Base-by-base conservation (phyloP, 805 yeast species). In the Kuraishia molischiana region DNA sequence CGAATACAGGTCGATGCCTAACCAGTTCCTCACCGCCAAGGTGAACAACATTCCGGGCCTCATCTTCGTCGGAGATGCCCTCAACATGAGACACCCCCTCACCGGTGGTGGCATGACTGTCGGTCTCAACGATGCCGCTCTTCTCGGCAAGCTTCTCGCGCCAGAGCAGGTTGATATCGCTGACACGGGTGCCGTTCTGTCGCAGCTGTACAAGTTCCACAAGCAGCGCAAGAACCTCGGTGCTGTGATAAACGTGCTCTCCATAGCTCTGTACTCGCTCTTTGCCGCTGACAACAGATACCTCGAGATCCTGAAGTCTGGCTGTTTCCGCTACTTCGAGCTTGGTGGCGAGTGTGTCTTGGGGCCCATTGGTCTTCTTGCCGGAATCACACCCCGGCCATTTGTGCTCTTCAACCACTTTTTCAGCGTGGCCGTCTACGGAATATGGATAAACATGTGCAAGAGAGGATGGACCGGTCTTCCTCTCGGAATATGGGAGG, bases 41-140 rank as follows among this genome's bases (percentile, higher is more conserved):
- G 66, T 68, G 36, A 89, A 86, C 53, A 66, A 66, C 22, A 67
- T 74, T 32, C 79, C 77, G 9, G 98, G 98, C 10, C 63, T 86
- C 34, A 66, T 92, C 28, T 69, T 90, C 47, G 54, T 92, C 26
- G 98, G 98, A 35, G 98, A 92, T 57, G 85, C 98, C 2, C 68
- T 89, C 48, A 92, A 92, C 58, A 92, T 92, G 97, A 74, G 98
- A 56, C 98, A 92, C 57, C 98, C 98, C 20, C 72, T 92, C 43
- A 92, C 97, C 1, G 98, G 98, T 38, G 98, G 98, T 45, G 98
- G 98, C 43, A 92, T 92, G 98, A 87, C 97, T 19, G 98, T 92
- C 32, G 97, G 96, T 2, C 65, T 92, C 42, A 84, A 79, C 53
- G 98, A 92, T 58, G 84, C 85, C 3, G 81, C 72, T 0, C 54